Evolutionary conservation across 805 yeast species (phyloP).

Genomic region (Ogataea methanolica): DNA sequence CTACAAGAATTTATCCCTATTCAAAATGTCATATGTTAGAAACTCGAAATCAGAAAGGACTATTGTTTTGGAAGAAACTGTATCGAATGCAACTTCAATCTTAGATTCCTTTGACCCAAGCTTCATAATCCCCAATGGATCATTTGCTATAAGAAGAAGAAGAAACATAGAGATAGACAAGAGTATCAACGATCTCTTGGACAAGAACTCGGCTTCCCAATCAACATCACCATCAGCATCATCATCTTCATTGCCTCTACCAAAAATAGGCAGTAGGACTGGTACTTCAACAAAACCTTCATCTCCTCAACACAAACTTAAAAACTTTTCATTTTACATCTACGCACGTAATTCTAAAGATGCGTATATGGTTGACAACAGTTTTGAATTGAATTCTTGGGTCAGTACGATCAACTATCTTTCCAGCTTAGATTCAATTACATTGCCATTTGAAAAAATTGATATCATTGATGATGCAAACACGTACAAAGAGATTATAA

Average conservation of each 20-base stretch:
- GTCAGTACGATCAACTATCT: conserved; percentile 49
- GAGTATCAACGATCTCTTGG: conserved; percentile 11
- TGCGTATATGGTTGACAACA: conserved; percentile 37
- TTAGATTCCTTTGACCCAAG: conserved; percentile 24
- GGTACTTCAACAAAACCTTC: too few species aligned
- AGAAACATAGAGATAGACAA: conserved; percentile 23
- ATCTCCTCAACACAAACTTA: conserved; percentile 4
- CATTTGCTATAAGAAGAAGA: conserved; percentile 27
- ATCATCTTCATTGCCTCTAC: background rate
- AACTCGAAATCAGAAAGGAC: conserved; percentile 12
- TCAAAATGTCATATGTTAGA: conserved; percentile 27
- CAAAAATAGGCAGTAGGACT: background rate
- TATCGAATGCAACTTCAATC: conserved; percentile 12
- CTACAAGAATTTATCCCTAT: conserved; percentile 35
- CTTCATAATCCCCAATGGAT: conserved; percentile 20
- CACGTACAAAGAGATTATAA: conserved; percentile 17
- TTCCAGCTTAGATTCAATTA: conserved; percentile 40
- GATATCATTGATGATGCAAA: conserved; percentile 25
- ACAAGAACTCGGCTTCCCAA: background rate
- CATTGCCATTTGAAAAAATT: conserved; percentile 18
- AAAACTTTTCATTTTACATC: conserved; percentile 31
- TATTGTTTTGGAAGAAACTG: conserved; percentile 26
- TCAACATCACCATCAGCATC: background rate
- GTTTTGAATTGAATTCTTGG: conserved; percentile 56
- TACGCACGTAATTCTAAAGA: conserved; percentile 38